Evolutionary conservation across 2,329 filamentous ascomycete species (phyloP).

Genomic region (Penicillium frequentans): DNA sequence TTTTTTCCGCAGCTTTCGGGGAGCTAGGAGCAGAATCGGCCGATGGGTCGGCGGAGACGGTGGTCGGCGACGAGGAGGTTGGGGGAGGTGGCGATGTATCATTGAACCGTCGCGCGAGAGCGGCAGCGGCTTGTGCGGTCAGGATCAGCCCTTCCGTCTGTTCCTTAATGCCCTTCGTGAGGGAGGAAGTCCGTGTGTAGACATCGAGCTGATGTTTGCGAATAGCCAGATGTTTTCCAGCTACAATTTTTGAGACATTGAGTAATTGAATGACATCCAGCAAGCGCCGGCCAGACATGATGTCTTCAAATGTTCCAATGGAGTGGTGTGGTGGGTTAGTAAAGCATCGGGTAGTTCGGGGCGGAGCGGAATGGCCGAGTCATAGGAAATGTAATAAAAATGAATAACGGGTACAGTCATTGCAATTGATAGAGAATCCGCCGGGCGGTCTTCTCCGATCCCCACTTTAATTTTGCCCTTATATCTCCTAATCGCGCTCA

Average conservation of each 20-base stretch:
- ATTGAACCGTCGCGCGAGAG: conserved; percentile 59
- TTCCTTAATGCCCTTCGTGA: conserved; percentile 62
- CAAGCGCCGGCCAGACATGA: conserved; percentile 62
- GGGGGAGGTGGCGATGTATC: conserved; percentile 40
- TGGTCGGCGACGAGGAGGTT: conserved; percentile 11
- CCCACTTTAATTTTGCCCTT: conserved; percentile 3
- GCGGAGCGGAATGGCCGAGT: conserved; percentile 3
- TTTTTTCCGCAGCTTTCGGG: conserved; percentile 8
- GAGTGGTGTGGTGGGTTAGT: neutral
- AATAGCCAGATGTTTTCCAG: conserved; percentile 60
- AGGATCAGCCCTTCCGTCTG: conserved; percentile 63
- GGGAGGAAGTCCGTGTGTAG: conserved; percentile 63
- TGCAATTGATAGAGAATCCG: conserved; percentile 18
- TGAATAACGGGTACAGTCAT: conserved; percentile 8
- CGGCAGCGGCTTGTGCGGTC: conserved; percentile 61
- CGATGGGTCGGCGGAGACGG: conserved; percentile 29
- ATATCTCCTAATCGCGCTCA: neutral
- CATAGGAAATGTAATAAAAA: conserved; percentile 18
- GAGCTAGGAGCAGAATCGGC: conserved; percentile 17
- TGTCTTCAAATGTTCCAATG: conserved; percentile 1
- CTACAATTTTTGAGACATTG: conserved; percentile 68
- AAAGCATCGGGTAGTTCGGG: conserved; percentile 12
- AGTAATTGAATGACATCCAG: conserved; percentile 70
- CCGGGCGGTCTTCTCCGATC: conserved; percentile 21
- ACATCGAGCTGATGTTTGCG: conserved; percentile 62